Percentiles rank a stretch among this genome's conserved stretches.
These are phyloP conservation scores for Neocallimastix lanati DNA, from an alignment of 192 early-diverging fungal genomes.

Conservation along the genomic window DNA sequence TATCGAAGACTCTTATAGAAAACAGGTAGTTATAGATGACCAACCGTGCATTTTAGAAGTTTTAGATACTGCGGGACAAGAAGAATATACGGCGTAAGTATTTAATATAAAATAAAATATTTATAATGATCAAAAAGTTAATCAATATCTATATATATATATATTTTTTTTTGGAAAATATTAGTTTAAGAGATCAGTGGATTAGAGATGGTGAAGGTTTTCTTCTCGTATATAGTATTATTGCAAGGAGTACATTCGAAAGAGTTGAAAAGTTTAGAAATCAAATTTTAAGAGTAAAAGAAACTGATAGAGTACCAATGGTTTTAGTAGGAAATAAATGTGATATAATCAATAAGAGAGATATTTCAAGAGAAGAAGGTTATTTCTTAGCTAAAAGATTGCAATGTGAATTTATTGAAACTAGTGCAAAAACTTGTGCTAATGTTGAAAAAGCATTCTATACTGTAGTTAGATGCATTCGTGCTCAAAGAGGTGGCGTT, in stretches of 20 bases:
- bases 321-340: conserved; percentile 89
- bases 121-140: too few relatives aligned
- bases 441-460: conserved; percentile 57
- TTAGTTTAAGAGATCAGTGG: conserved; percentile 84
- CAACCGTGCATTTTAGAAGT: conserved; percentile 76
- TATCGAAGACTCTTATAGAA: conserved; percentile 96
- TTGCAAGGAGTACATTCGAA: conserved; percentile 76
- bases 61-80: conserved; percentile 89
- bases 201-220: conserved; percentile 94
- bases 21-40: conserved; percentile 84
- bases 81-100: conserved; percentile 62
- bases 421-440: conserved; percentile 72
- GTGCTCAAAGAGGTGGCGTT: not conserved
- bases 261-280: conserved; percentile 78
- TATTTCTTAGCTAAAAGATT: conserved; percentile 51
- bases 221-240: conserved; percentile 81
- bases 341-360: conserved; percentile 63
- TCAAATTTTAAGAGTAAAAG: conserved; percentile 91
- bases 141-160: too few relatives aligned
- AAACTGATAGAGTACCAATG: conserved; percentile 72
- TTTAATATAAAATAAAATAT: too few relatives aligned
- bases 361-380: conserved; percentile 70
- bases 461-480: not conserved
- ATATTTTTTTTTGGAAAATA: too few relatives aligned
- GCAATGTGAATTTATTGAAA: conserved; percentile 73